phyloP scores from a whole-genome alignment of 164 flowering plant genomes.

The Vitis rotundifolia region DNA sequence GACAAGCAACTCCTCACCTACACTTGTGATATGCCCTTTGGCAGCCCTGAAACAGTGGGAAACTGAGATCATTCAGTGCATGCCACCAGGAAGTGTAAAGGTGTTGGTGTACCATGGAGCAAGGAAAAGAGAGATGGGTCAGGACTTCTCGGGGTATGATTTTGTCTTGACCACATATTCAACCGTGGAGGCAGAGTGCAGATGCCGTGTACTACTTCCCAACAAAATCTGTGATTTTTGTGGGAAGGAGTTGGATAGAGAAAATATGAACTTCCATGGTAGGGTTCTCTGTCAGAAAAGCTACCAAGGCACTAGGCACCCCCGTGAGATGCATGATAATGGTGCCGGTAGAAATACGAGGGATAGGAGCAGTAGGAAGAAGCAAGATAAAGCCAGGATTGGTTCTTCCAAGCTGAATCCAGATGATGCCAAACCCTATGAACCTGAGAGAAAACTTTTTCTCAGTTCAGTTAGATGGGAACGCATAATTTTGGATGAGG shows the following conservation, averaged over 20 bases:
- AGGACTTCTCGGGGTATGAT: constrained; percentile 1
- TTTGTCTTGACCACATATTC: constrained; percentile 6
- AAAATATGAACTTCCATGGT: too few relatives aligned
- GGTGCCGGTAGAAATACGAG: too few relatives aligned
- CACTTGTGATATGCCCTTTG: constrained; percentile 6
- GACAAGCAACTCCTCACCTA: neutral
- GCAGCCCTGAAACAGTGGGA: neutral
- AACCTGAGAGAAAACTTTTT: neutral
- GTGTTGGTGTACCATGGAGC: constrained; percentile 9
- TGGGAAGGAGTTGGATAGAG: neutral
- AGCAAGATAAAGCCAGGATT: too few relatives aligned
- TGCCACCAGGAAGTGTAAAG: neutral
- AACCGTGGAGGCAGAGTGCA: neutral
- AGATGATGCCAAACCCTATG: too few relatives aligned
- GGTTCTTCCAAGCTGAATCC: too few relatives aligned
- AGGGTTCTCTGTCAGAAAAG: too few relatives aligned
- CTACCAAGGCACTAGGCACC: too few relatives aligned
- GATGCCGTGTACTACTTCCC: neutral
- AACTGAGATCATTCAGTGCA: neutral
- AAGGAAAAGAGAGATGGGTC: neutral
- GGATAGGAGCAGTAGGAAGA: too few relatives aligned
- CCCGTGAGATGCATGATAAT: too few relatives aligned
- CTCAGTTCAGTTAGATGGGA: constrained; percentile 2
- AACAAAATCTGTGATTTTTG: neutral
- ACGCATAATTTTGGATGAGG: constrained; percentile 10